These are phyloP conservation scores for Perkinsela sp. DNA, from an alignment of 208 protist species.

Conservation along the genomic window DNA sequence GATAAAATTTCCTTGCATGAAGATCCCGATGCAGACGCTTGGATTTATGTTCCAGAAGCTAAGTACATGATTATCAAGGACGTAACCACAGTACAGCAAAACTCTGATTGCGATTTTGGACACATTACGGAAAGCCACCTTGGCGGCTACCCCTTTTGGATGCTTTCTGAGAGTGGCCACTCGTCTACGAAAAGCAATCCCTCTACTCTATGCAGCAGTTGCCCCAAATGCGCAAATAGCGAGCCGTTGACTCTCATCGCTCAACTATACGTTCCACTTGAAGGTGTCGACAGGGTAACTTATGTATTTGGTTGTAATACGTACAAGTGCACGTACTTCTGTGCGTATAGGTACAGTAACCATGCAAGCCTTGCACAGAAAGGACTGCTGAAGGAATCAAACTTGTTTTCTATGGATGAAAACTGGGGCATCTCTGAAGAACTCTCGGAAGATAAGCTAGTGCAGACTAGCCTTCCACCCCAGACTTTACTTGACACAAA, in stretches of 20 bases:
- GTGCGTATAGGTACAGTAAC: neutral
- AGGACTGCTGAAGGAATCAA: neutral
- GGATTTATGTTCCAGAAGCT: neutral
- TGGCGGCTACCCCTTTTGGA: neutral
- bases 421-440: too few species aligned
- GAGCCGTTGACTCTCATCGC: neutral
- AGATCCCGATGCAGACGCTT: neutral
- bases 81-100: neutral
- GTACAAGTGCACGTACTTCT: neutral
- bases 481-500: neutral
- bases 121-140: neutral
- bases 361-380: neutral
- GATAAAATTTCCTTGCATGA: neutral
- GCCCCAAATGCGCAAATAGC: neutral
- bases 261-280: neutral
- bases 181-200: neutral
- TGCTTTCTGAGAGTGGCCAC: neutral
- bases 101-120: neutral
- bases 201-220: too few species aligned
- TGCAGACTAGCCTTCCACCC: neutral
- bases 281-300: neutral
- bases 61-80: neutral
- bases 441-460: neutral
- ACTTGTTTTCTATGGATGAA: neutral
- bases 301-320: neutral